phyloP scores from a whole-genome alignment of 2,329 filamentous ascomycete species.

The Aspergillus japonicus region DNA sequence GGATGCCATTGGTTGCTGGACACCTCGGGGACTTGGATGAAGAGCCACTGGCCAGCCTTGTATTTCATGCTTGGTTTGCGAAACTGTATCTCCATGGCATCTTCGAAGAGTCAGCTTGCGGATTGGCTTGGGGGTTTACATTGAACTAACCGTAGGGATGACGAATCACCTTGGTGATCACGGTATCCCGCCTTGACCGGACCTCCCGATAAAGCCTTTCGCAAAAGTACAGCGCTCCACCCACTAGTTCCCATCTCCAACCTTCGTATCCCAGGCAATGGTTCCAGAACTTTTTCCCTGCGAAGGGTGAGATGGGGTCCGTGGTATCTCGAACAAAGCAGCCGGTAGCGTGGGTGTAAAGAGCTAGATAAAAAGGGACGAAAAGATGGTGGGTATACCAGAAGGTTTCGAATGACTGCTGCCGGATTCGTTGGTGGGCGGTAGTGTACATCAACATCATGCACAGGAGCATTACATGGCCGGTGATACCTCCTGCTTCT shows the following conservation, averaged over 20 bases:
- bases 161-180: slow-evolving; percentile 89
- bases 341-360: slow-evolving; percentile 93
- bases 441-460: slow-evolving; percentile 99
- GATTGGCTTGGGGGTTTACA: not conserved
- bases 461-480: slow-evolving; percentile 97
- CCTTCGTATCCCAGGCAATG: slow-evolving; percentile 95
- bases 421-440: slow-evolving; percentile 85
- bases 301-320: slow-evolving; percentile 76
- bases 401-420: slow-evolving; percentile 97
- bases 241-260: slow-evolving; percentile 94
- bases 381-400: slow-evolving; percentile 99
- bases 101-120: slow-evolving; percentile 47
- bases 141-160: slow-evolving; percentile 78
- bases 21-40: slow-evolving; percentile 87
- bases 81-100: slow-evolving; percentile 97
- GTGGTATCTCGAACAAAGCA: slow-evolving; percentile 90
- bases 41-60: slow-evolving; percentile 97
- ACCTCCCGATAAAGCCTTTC: slow-evolving; percentile 93
- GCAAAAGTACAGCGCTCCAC: slow-evolving; percentile 77
- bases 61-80: slow-evolving; percentile 94
- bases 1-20: slow-evolving; percentile 95
- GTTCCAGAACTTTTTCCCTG: slow-evolving; percentile 75
- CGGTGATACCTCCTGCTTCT: slow-evolving; percentile 86
- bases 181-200: slow-evolving; percentile 75
- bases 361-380: slow-evolving; percentile 85